Base-by-base conservation (phyloP, 2,329 filamentous ascomycete species). In the Teratosphaeria gauchensis region DNA sequence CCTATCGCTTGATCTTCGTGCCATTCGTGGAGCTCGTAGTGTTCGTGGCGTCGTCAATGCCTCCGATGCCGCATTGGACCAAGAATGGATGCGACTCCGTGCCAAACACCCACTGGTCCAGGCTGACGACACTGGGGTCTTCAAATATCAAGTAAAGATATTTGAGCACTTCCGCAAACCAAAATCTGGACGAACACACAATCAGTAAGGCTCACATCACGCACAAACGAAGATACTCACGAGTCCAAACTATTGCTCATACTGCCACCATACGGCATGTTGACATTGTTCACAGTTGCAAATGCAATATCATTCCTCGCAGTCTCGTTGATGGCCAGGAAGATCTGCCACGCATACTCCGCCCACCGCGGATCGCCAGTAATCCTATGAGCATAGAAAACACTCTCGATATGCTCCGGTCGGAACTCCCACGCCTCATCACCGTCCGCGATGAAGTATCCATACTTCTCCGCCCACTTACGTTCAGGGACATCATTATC, bases 81-180 rank as follows among this genome's bases (percentile, higher is more conserved):
- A 57, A 51, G 56, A 77, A 75, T 1, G 76, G 76, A 70, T 78
- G 76, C 11, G 75, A 74, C 64, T 78, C 76, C 1, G 76, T 78
- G 55, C 78, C 77, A 57, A 78, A 75, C 4, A 77, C 76, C 69
- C 71, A 78, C 54, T 76, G 72, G 56, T 76, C 74, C 58, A 76
- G 61, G 62, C 73, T 75, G 53, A 77, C 67, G 4, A 71, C 55
- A 31, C 67, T 62, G 2, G 73, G 73, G 19, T 75, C 70, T 56
- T 70, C 73, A 63, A 76, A 73, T 1, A 38, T 64, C 32, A 77
- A 65, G 62, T 76, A 77, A 32, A 77, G 76, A 60, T 78, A 58
- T 56, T 58, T 58, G 12, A 56, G 53, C 30, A 61, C 53, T 31
- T 61, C 56, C 11, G 56, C 56, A 19, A 61, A 61, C 56, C 57